phyloP scores from a whole-genome alignment of 2,329 filamentous ascomycete species.

The Pseudogymnoascus sp. region DNA sequence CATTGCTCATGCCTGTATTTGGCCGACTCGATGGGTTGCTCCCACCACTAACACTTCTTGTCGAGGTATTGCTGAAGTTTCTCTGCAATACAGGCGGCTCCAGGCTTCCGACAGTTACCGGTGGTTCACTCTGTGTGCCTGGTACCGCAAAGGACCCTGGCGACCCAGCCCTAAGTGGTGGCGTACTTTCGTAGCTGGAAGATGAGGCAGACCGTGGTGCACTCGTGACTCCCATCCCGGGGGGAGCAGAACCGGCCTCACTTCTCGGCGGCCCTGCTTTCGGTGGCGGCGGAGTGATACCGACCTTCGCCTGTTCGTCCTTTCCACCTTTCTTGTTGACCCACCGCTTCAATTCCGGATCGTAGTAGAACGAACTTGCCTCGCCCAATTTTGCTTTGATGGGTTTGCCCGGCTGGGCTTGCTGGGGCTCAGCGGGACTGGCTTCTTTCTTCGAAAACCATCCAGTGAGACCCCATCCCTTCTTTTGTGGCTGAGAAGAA shows the following conservation, averaged over 20 bases:
- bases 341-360: slow-evolving; percentile 95
- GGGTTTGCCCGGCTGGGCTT: slow-evolving; percentile 49
- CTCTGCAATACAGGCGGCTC: slow-evolving; percentile 19
- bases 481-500: slow-evolving; percentile 45
- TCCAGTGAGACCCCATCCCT: slow-evolving; percentile 72
- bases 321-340: slow-evolving; percentile 84
- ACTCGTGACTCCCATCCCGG: slow-evolving; percentile 7
- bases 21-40: slow-evolving; percentile 55
- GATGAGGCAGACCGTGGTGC: background rate
- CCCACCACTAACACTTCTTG: slow-evolving; percentile 17
- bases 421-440: slow-evolving; percentile 27
- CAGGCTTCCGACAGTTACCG: background rate
- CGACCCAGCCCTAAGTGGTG: background rate
- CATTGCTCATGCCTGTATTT: slow-evolving; percentile 75
- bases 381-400: slow-evolving; percentile 92
- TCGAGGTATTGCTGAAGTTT: slow-evolving; percentile 18
- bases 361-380: slow-evolving; percentile 85
- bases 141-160: background rate
- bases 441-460: slow-evolving; percentile 71
- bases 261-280: slow-evolving; percentile 40
- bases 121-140: slow-evolving; percentile 3
- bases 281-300: slow-evolving; percentile 73
- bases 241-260: slow-evolving; percentile 12
- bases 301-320: slow-evolving; percentile 49
- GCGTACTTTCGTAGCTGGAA: background rate